phyloP scores from a whole-genome alignment of 805 yeast genomes.

The Maudiozyma bulderi region DNA sequence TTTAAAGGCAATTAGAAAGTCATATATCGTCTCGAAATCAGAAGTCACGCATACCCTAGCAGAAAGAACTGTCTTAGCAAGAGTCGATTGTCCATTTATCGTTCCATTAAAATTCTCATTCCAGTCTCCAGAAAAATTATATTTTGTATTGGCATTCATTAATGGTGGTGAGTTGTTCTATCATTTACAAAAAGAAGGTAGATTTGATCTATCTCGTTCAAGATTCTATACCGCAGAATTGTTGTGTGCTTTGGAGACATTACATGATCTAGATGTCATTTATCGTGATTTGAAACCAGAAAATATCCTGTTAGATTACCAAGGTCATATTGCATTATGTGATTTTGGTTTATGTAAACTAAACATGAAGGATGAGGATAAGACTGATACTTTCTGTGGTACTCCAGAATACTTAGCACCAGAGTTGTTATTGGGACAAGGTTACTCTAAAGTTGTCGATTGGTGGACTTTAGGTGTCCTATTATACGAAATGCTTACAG shows the following conservation, averaged over 20 bases:
- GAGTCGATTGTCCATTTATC: constrained; percentile 88
- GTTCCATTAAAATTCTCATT: constrained; percentile 94
- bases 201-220: constrained; percentile 79
- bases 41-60: constrained; percentile 96
- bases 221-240: constrained; percentile 92
- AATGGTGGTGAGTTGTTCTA: constrained; percentile 96
- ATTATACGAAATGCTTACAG: constrained; percentile 91
- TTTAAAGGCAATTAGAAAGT: constrained; percentile 83
- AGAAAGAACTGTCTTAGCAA: constrained; percentile 89
- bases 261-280: constrained; percentile 85
- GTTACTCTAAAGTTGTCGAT: constrained; percentile 91
- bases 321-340: constrained; percentile 95
- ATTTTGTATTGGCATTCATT: constrained; percentile 81
- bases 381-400: constrained; percentile 90
- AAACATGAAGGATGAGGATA: constrained; percentile 84
- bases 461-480: constrained; percentile 98
- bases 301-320: constrained; percentile 85
- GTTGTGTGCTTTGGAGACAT: constrained; percentile 82
- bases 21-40: constrained; percentile 85
- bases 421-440: constrained; percentile 81
- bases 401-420: constrained; percentile 98
- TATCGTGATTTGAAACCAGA: constrained; percentile 96
- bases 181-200: constrained; percentile 85
- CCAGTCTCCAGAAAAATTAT: constrained; percentile 93
- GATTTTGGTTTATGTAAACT: constrained; percentile 95